Base-by-base conservation (phyloP, 1,284 basidiomycete species). In the Marasmius fiardii region DNA sequence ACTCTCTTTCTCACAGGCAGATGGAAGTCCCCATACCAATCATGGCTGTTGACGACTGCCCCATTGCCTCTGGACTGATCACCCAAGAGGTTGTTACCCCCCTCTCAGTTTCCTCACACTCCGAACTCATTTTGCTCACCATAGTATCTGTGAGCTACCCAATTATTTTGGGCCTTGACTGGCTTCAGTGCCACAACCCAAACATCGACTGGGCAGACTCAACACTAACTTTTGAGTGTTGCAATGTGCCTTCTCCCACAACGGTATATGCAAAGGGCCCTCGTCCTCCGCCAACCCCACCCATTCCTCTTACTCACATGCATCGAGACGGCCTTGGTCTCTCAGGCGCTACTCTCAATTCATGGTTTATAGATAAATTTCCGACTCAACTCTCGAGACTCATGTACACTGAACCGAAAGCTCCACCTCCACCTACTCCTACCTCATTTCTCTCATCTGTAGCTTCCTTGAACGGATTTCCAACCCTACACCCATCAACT, bases 121-220 rank as follows among this genome's bases (percentile, higher is more conserved):
- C 43, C 2, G 43, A 44, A 6, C 1, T 44, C 20, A 44, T 2
- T 3, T 21, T 51, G 14, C 41, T 60, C 6, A 45, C 57, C 20
- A 50, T 60, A 7, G 59, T 61, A 34, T 20, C 50, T 3, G 51
- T 57, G 34, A 34, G 39, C 3, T 61, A 54, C 43, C 60, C 58
- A 23, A 37, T 61, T 37, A 50, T 61, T n/a, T 51, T 61, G 1
- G 60, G 60, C 11, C 58, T 61, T 20, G 60, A 61, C 31, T 59
- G 60, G 60, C 51, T 61, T 1, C 43, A 47, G 2, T 50, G 41
- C 28, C 60, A 61, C 35, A 61, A 61, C 47, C 60, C 58, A 6
- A 33, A 31, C 35, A 59, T 61, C 14, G 55, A 61, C 51, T 61
- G 60, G 60, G 14, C 33, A 6, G 31, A 35, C 11, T 39, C 41